A percentile compares a stretch with the other conserved stretches of the same genome.
These are phyloP conservation scores for Phytophthora citrophthora DNA, from an alignment of 352 stramenopile species.

Conservation along the genomic window DNA sequence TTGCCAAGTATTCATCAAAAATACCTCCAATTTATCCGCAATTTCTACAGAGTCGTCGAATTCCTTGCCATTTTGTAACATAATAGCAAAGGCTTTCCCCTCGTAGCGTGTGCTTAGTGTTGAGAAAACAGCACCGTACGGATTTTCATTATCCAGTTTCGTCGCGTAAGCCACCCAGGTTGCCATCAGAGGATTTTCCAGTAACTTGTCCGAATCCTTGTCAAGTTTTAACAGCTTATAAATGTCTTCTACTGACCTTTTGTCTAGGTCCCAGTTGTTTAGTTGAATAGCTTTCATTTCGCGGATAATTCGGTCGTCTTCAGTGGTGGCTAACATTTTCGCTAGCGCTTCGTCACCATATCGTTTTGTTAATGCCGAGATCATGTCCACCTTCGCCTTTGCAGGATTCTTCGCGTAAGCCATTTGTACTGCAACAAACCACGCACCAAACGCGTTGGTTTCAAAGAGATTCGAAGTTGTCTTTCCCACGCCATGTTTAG, in stretches of 20 bases:
- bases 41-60: not conserved
- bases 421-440: not conserved
- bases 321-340: not conserved
- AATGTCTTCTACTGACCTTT: not conserved
- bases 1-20: not conserved
- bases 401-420: not conserved
- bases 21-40: not conserved
- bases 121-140: not conserved
- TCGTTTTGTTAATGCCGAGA: not conserved
- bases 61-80: not conserved
- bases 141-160: not conserved
- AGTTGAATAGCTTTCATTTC: not conserved
- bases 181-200: not conserved
- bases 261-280: not conserved
- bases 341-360: not conserved
- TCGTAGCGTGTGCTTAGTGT: not conserved
- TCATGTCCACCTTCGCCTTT: not conserved
- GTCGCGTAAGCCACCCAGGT: not conserved
- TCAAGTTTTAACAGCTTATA: not conserved
- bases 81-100: not conserved
- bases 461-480: not conserved
- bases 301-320: not conserved
- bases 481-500: not conserved
- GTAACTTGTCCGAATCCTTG: not conserved
- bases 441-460: not conserved